Conservation (phyloP, 257 asterid species). For the Nemophila menziesii region DNA sequence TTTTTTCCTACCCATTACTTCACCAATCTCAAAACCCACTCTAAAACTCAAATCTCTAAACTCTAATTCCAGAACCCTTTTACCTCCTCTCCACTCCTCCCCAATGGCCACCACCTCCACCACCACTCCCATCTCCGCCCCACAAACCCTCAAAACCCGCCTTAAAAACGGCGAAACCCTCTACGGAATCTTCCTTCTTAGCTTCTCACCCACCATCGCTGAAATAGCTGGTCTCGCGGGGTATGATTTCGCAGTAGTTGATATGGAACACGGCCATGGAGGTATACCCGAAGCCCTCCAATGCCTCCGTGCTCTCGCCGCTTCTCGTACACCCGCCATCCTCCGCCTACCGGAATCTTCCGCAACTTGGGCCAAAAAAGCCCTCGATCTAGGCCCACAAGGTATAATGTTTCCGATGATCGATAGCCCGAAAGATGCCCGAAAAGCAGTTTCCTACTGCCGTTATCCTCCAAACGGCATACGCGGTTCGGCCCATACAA, state of each 20-base stretch:
- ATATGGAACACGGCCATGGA: conserved; percentile 90
- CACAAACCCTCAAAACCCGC: conserved; percentile 47
- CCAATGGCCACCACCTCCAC: conserved; percentile 14
- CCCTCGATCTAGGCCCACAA: conserved; percentile 84
- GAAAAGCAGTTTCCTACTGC: conserved; percentile 60
- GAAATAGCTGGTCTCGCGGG: conserved; percentile 76
- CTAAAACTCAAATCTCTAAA: conserved; percentile 19
- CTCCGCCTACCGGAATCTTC: conserved; percentile 68
- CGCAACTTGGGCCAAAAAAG: conserved; percentile 69
- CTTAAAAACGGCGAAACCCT: conserved; percentile 58
- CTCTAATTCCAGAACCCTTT: conserved; percentile 9
- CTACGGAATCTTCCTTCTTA: conserved; percentile 68
- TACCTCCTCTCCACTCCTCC: conserved; percentile 9
- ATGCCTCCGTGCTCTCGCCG: conserved; percentile 65
- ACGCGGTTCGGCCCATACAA: conserved; percentile 79
- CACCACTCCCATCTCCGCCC: conserved; percentile 7
- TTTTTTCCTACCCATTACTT: conserved; percentile 1
- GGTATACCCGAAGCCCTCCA: conserved; percentile 59
- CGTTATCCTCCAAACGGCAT: conserved; percentile 62
- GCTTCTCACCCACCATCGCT: conserved; percentile 66
- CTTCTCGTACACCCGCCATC: conserved; percentile 54
- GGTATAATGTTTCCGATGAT: conserved; percentile 91
- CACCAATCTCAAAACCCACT: conserved; percentile 5
- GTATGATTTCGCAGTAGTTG: conserved; percentile 71
- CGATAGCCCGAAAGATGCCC: conserved; percentile 53